Base-by-base conservation (phyloP, 2,329 filamentous ascomycete genomes). In the Penicillium sp. region DNA sequence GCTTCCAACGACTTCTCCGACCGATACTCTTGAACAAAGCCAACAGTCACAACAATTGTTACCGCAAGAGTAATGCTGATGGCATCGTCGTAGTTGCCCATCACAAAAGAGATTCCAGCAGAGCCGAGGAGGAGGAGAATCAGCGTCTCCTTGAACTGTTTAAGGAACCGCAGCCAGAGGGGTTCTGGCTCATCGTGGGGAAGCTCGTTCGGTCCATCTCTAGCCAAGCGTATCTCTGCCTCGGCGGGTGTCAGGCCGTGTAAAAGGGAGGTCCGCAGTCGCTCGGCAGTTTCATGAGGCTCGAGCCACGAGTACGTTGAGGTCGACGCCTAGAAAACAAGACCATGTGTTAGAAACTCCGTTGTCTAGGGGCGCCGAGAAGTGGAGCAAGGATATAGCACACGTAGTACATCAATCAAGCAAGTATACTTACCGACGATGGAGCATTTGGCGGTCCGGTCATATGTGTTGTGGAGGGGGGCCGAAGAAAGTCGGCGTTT, bases 1-100 rank as follows among this genome's bases (percentile, higher is more conserved):
- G 94, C 94, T 75, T 99, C 94, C 64, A 99, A 86, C 3, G 93
- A 97, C 76, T 99, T 95, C 73, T 99, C 94, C 8, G 94, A 97
- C 58, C 94, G 84, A 74, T 99, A 99, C 77, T 99, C 94, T 73
- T 99, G 94, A 52, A 97, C 86, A 67, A 99, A 99, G 2, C 93
- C 94, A 42, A 99, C 94, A 0, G 89, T 89, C 25, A 99, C 93
- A 6, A 99, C 94, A 67, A 99, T 99, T 27, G 93, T 96, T 23
- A 99, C 94, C 2, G 94, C 94, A 33, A 96, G 87, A 0, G 93
- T 90, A 70, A 99, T 99, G 75, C 93, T 97, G 68, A 99, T 79
- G 6, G 93, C 93, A 78, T 99, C 95, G 68, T 97, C 93, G 71
- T 88, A 87, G 71, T 99, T 99, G 51, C 93, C 92, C 75, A 99